Conservation (phyloP, 1,284 basidiomycete species). For the Ceratobasidium sp. region DNA sequence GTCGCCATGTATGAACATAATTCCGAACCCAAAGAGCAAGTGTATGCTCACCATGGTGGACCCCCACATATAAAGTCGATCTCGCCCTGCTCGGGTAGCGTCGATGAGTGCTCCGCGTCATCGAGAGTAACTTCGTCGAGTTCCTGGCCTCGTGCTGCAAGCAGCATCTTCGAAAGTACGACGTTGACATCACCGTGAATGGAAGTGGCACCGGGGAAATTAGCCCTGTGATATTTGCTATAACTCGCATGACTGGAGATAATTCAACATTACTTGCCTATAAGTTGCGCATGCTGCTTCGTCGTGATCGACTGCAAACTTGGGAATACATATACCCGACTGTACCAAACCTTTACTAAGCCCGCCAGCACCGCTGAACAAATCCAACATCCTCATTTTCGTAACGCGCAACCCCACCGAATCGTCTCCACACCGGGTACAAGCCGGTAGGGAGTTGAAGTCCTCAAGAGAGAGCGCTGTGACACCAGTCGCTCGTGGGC, state of each 20-base stretch:
- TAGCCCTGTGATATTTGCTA: not conserved
- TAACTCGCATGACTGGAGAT: not conserved
- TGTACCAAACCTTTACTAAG: constrained; percentile 27
- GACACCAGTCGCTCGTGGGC: not conserved
- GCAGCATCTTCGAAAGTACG: constrained; percentile 35
- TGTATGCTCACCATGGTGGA: constrained; percentile 68
- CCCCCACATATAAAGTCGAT: constrained; percentile 69
- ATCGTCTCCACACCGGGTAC: constrained; percentile 2
- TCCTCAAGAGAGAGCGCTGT: not conserved
- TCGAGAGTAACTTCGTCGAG: constrained; percentile 54
- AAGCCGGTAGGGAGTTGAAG: constrained; percentile 11
- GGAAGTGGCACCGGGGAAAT: constrained; percentile 6
- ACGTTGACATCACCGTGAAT: constrained; percentile 34
- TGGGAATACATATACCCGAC: constrained; percentile 12
- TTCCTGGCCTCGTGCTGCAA: constrained; percentile 63
- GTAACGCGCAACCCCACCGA: not conserved
- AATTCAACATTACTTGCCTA: not conserved
- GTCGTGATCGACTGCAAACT: constrained; percentile 34
- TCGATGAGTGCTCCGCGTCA: constrained; percentile 55
- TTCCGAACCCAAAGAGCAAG: too few species aligned
- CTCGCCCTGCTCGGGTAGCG: constrained; percentile 59
- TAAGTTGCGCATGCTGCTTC: constrained; percentile 33
- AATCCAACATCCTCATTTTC: constrained; percentile 28
- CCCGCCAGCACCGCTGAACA: constrained; percentile 37
- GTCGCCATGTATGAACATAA: not conserved